Base-by-base conservation (phyloP, 106 monocot genomes). In the Gastrodia elata region DNA sequence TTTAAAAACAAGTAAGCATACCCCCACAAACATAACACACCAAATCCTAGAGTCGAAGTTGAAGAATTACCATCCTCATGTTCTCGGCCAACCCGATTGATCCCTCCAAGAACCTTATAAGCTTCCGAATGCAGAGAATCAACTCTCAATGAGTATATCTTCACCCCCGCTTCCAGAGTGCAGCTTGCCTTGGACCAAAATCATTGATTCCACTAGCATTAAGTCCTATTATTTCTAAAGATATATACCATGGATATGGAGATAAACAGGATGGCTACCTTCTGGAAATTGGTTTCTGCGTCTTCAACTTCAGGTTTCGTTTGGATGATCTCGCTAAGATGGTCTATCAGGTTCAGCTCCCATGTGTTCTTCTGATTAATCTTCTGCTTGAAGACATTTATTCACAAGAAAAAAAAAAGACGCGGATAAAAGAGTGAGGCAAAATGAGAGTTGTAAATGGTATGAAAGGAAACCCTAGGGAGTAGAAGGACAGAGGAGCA, bases 291-390 rank as follows among this genome's bases (percentile, higher is more conserved):
- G 68, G 93, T 93, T 74, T 99, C 78, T n/a, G 61, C 93, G 24
- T 84, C 82, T 36, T 99, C 93, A 32, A 88, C 88, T 22, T 84
- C 87, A 1, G 82, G 58, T 43, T 85, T 90, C 1, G 76, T 87
- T 27, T 75, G 73, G 52, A 99, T 74, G 40, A 99, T 83, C 78
- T 99, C 98, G 22, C 93, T 93, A 25, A 99, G 76, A 42, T 99
- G 98, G 59, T 99, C 98, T 15, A 99, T 99, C 14, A 99, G 82
- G n/a, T 87, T 75, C 57, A 99, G 80, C 55, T 93, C 98, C 98
- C 98, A 99, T 25, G 93, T 99, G 77, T 99, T 99, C 83, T 91
- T 99, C 87, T 93, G 93, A 83, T 93, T 99, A 30, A 99, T 99
- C 78, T 99, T 99, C 98, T 99, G 86, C 77, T 42, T 28, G 59